Evolutionary conservation across 2,329 filamentous ascomycete genomes (phyloP).

Genomic region (Stemphylium lycopersici): DNA sequence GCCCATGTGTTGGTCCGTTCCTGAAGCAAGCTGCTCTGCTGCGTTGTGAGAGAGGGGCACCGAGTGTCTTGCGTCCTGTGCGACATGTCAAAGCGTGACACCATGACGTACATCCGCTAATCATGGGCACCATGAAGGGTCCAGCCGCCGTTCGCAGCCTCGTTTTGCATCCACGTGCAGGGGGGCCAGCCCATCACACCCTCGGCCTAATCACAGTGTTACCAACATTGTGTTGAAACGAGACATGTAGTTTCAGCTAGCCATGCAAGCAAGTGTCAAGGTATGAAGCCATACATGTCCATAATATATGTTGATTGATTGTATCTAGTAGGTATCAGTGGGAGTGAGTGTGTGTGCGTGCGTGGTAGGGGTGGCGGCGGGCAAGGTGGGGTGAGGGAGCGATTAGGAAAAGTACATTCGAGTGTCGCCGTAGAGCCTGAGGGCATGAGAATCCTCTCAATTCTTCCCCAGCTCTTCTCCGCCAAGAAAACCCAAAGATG

Average conservation of each 20-base stretch:
- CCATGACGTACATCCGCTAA: conserved; percentile 16
- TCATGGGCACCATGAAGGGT: not conserved
- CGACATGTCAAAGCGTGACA: conserved; percentile 9
- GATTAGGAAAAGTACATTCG: conserved; percentile 22
- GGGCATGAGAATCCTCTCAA: conserved; percentile 20
- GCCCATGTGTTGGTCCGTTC: not conserved
- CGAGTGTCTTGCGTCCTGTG: conserved; percentile 6
- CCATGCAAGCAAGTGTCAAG: not conserved
- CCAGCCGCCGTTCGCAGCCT: conserved; percentile 13
- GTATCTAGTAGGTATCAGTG: conserved; percentile 15
- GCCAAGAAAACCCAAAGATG: conserved; percentile 24
- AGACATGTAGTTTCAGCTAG: no score
- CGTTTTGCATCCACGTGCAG: conserved; percentile 4
- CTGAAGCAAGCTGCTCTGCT: not conserved
- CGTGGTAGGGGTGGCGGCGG: conserved; percentile 10
- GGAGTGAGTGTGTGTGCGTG: conserved; percentile 13
- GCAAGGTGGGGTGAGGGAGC: conserved; percentile 21
- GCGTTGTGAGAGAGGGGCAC: not conserved
- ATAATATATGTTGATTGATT: conserved; percentile 18
- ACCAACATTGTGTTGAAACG: no score
- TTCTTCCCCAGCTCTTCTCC: conserved; percentile 24
- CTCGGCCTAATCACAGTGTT: not conserved
- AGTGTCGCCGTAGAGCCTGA: conserved; percentile 11
- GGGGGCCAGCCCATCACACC: not conserved
- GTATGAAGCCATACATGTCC: not conserved